phyloP scores from a whole-genome alignment of 345 rosid species.

The Linum lewisii region DNA sequence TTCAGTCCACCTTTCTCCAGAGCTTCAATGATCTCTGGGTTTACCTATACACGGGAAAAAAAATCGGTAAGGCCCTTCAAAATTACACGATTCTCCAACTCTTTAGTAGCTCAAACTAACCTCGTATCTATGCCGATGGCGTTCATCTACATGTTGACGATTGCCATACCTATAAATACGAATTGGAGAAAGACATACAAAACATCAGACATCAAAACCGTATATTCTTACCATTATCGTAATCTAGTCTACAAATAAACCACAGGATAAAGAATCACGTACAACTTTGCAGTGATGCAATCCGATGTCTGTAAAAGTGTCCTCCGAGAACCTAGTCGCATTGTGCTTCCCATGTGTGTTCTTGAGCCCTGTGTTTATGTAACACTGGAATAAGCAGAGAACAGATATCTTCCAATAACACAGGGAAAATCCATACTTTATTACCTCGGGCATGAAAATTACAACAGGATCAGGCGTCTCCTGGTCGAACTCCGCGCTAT shows the following conservation, averaged over 20 bases:
- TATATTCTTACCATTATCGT: neutral
- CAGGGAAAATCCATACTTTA: neutral
- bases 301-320: slow-evolving; percentile 25
- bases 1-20: slow-evolving; percentile 23
- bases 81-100: neutral
- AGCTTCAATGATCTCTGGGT: slow-evolving; percentile 17
- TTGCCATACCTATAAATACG: slow-evolving; percentile 21
- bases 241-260: neutral
- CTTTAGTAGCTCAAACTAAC: slow-evolving; percentile 14
- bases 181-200: neutral
- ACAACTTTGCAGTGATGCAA: slow-evolving; percentile 23
- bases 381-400: neutral
- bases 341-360: slow-evolving; percentile 32
- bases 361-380: slow-evolving; percentile 20
- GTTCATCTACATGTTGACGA: slow-evolving; percentile 18
- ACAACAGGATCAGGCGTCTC: slow-evolving; percentile 24
- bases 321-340: slow-evolving; percentile 29
- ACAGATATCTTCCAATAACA: neutral
- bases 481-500: slow-evolving; percentile 20
- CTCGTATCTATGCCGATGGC: slow-evolving; percentile 31
- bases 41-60: slow-evolving; percentile 15
- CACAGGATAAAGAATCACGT: slow-evolving; percentile 9
- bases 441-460: slow-evolving; percentile 30
- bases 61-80: neutral
- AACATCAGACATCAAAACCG: neutral